phyloP scores from a whole-genome alignment of 1,284 basidiomycete genomes.

The Tilletia walkeri region DNA sequence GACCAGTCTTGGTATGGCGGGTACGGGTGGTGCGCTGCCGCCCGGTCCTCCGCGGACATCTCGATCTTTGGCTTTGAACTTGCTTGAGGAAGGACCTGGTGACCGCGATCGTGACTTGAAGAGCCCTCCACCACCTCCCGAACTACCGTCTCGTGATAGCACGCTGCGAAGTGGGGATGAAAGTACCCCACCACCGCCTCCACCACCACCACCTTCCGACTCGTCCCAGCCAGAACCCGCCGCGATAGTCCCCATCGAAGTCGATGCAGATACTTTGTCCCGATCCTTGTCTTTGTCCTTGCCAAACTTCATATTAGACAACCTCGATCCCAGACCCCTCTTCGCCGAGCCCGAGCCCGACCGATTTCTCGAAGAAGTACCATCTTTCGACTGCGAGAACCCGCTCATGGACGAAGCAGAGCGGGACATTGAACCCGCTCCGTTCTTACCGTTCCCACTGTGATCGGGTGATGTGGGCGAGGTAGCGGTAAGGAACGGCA shows the following conservation, averaged over 20 bases:
- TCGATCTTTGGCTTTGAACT: conserved; percentile 7
- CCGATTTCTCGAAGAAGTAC: not conserved
- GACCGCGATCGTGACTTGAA: conserved; percentile 13
- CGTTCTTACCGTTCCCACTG: not conserved
- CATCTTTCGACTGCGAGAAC: not conserved
- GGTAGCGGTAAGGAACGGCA: not conserved
- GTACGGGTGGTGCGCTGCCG: not conserved
- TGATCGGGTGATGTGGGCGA: no score
- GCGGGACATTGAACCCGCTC: not conserved
- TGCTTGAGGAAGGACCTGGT: not conserved
- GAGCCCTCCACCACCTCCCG: not conserved
- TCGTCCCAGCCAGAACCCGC: no score
- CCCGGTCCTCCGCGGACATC: no score
- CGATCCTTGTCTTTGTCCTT: conserved; percentile 16
- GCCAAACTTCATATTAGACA: conserved; percentile 18
- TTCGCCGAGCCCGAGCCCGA: conserved; percentile 11
- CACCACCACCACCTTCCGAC: no score
- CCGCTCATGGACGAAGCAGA: not conserved
- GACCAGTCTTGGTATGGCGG: not conserved
- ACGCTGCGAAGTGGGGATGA: not conserved
- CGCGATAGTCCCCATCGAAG: not conserved
- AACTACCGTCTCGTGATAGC: not conserved
- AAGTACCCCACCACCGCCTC: no score
- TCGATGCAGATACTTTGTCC: not conserved
- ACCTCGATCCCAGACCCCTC: not conserved